Percentiles rank a stretch among this genome's conserved stretches.
Evolutionary conservation across 2,329 filamentous ascomycete species (phyloP).

Genomic region (Ceratocystis alfenasii): DNA sequence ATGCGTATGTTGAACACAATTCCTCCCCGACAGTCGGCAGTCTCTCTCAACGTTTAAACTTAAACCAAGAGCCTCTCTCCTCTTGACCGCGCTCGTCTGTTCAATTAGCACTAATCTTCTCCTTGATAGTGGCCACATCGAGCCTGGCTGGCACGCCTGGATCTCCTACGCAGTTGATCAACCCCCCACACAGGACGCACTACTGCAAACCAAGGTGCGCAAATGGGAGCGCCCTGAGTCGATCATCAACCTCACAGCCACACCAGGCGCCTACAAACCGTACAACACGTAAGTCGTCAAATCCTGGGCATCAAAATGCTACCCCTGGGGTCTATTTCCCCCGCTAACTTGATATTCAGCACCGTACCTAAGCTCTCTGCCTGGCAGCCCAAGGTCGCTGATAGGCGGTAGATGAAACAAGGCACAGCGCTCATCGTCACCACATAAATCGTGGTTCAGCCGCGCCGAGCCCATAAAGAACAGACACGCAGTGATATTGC

Average conservation of each 20-base stretch:
- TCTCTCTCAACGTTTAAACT: no score
- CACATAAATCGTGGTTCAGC: neutral
- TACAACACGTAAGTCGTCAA: constrained; percentile 73
- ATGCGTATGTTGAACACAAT: constrained; percentile 35
- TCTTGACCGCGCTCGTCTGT: neutral
- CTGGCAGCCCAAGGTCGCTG: constrained; percentile 37
- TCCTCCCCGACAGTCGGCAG: neutral
- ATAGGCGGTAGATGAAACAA: constrained; percentile 23
- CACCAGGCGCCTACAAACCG: constrained; percentile 72
- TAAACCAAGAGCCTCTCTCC: neutral
- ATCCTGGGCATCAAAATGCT: neutral
- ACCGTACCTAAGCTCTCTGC: constrained; percentile 42
- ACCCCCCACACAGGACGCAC: constrained; percentile 63
- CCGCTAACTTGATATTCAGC: constrained; percentile 28
- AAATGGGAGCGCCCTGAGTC: constrained; percentile 64
- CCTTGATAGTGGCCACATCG: constrained; percentile 52
- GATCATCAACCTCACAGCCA: constrained; percentile 62
- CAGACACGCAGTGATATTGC: constrained; percentile 13
- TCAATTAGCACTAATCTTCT: no score
- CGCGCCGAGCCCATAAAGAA: constrained; percentile 8
- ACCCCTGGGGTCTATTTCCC: neutral
- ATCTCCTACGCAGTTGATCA: constrained; percentile 88
- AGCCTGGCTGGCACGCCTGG: constrained; percentile 97
- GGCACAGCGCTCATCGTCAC: neutral
- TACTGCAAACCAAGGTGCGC: constrained; percentile 55